phyloP scores from a whole-genome alignment of 2,329 filamentous ascomycete genomes.

The Tolypocladium tropicale region DNA sequence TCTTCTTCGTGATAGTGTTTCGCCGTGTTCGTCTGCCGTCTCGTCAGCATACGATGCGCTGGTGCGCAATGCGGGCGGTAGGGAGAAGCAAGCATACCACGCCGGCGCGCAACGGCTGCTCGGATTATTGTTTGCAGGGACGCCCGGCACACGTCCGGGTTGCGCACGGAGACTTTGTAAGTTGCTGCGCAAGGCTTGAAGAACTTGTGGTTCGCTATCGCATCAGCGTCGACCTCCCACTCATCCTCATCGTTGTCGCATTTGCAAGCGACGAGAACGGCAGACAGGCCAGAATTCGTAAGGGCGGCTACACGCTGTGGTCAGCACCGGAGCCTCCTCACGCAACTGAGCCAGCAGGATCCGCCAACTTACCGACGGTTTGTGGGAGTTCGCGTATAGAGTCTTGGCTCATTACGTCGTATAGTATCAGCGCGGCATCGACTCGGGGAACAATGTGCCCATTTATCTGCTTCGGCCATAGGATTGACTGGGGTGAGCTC shows the following conservation, averaged over 20 bases:
- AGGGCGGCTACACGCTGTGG: conserved; percentile 52
- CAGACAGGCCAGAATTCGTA: conserved; percentile 61
- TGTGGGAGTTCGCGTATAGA: conserved; percentile 66
- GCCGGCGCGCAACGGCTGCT: conserved; percentile 55
- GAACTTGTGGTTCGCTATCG: conserved; percentile 48
- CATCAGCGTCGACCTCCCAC: conserved; percentile 60
- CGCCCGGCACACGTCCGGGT: conserved; percentile 61
- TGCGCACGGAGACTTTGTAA: conserved; percentile 61
- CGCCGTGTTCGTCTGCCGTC: conserved; percentile 27
- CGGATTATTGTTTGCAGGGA: conserved; percentile 69
- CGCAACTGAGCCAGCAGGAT: conserved; percentile 1
- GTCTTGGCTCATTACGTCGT: conserved; percentile 73
- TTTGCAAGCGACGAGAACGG: conserved; percentile 79
- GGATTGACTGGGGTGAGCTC: conserved; percentile 43
- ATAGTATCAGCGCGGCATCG: conserved; percentile 76
- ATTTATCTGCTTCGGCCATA: conserved; percentile 58
- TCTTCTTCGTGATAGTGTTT: conserved; percentile 38
- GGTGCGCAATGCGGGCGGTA: background rate
- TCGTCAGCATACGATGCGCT: background rate
- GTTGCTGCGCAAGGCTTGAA: conserved; percentile 62
- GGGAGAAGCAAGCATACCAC: conserved; percentile 44
- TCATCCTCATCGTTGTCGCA: conserved; percentile 67
- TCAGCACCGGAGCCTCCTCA: background rate
- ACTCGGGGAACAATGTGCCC: conserved; percentile 64
- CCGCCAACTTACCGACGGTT: conserved; percentile 55